Conservation (phyloP, 805 yeast species). For the Starmerella floricola region DNA sequence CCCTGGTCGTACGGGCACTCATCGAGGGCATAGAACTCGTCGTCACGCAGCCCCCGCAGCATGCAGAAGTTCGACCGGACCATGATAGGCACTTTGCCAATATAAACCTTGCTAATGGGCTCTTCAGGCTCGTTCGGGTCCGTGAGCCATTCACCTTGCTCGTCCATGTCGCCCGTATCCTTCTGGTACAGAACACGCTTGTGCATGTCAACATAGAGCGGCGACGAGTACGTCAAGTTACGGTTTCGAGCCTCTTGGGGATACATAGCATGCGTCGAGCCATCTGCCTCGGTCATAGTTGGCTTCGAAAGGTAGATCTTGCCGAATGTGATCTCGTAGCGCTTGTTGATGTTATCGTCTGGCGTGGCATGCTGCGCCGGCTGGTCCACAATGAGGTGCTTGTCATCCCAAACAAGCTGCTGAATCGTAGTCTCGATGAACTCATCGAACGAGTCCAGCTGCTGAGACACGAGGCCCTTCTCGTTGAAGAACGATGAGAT, state of each 20-base stretch:
- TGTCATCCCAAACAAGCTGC: slow-evolving; percentile 92
- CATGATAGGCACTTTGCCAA: slow-evolving; percentile 98
- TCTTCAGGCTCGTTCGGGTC: slow-evolving; percentile 50
- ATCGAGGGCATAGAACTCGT: slow-evolving; percentile 85
- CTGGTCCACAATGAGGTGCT: slow-evolving; percentile 86
- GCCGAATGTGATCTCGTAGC: slow-evolving; percentile 95
- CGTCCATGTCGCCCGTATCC: slow-evolving; percentile 23
- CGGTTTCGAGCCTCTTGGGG: slow-evolving; percentile 98
- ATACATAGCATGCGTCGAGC: slow-evolving; percentile 96
- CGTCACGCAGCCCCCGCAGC: slow-evolving; percentile 77
- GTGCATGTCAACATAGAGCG: slow-evolving; percentile 89
- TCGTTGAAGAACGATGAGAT: slow-evolving; percentile 92
- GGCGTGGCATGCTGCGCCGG: slow-evolving; percentile 96
- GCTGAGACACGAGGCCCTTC: slow-evolving; percentile 95
- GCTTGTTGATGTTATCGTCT: slow-evolving; percentile 74
- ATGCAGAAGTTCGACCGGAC: slow-evolving; percentile 91
- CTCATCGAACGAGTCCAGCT: slow-evolving; percentile 95
- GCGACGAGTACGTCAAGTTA: slow-evolving; percentile 91
- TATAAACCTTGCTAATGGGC: slow-evolving; percentile 68
- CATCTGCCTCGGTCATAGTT: slow-evolving; percentile 98
- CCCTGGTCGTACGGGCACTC: slow-evolving; percentile 99
- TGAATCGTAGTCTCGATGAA: slow-evolving; percentile 93
- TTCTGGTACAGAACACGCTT: slow-evolving; percentile 53
- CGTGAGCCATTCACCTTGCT: slow-evolving; percentile 49
- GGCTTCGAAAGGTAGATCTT: slow-evolving; percentile 94